phyloP scores from a whole-genome alignment of 352 stramenopile genomes.

The Pythium pyrilobum region DNA sequence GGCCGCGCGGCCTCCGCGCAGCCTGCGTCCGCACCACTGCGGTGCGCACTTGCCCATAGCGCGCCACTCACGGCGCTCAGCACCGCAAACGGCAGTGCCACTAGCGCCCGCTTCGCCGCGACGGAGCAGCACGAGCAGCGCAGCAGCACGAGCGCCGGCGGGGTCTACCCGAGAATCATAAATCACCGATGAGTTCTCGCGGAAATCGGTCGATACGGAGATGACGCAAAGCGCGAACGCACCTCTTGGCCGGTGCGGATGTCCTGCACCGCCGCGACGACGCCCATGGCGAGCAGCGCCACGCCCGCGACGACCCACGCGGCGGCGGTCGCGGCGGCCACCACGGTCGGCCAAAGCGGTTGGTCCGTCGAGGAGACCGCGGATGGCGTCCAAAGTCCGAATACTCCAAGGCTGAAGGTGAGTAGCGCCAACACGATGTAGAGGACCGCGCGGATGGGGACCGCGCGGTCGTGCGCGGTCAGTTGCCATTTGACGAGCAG shows the following conservation, averaged over 20 bases:
- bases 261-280: not conserved
- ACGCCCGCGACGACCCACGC: constrained; percentile 4
- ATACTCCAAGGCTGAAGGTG: not conserved
- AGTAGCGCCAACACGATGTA: not conserved
- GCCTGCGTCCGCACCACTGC: not conserved
- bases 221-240: not conserved
- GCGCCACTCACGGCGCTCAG: constrained; percentile 19
- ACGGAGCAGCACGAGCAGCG: constrained; percentile 53
- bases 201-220: too few relatives aligned
- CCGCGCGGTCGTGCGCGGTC: not conserved
- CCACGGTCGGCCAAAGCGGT: not conserved
- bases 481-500: not conserved
- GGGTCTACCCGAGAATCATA: constrained; percentile 15
- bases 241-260: constrained; percentile 19
- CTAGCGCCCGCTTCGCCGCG: constrained; percentile 24
- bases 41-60: constrained; percentile 21
- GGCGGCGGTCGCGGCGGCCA: not conserved
- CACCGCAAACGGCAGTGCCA: constrained; percentile 26
- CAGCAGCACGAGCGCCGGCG: constrained; percentile 32
- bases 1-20: not conserved
- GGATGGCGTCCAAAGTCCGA: not conserved
- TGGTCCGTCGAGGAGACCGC: not conserved
- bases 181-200: too few relatives aligned
- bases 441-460: not conserved
- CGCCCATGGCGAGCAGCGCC: not conserved